Evolutionary conservation across 805 yeast species (phyloP).

Genomic region (Cyberlindnera xylosilytica): DNA sequence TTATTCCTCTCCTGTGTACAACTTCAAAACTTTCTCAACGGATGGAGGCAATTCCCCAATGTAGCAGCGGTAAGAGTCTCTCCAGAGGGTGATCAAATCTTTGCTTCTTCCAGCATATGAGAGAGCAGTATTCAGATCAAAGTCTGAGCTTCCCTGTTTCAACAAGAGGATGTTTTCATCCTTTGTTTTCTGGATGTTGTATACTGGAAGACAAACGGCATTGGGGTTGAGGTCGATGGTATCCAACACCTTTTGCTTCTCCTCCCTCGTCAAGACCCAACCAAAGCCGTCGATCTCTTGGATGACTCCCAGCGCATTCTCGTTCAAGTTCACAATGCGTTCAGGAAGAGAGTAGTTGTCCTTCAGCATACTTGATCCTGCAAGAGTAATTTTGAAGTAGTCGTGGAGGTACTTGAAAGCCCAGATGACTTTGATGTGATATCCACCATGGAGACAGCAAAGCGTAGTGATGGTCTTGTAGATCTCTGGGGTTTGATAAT

Average conservation of each 20-base stretch:
- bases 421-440: constrained; percentile 40
- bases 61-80: constrained; percentile 6
- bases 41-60: constrained; percentile 3
- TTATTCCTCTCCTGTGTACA: background rate
- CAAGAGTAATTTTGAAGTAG: constrained; percentile 19
- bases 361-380: background rate
- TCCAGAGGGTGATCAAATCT: constrained; percentile 14
- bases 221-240: background rate
- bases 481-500: constrained; percentile 34
- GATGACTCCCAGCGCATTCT: background rate
- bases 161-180: background rate
- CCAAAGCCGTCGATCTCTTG: constrained; percentile 2
- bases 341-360: constrained; percentile 3
- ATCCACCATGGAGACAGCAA: constrained; percentile 41
- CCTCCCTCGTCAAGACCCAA: constrained; percentile 4
- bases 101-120: constrained; percentile 4
- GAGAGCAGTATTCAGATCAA: background rate
- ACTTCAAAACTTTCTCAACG: constrained; percentile 4
- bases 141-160: background rate
- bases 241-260: background rate
- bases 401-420: constrained; percentile 38
- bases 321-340: constrained; percentile 1
- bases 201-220: constrained; percentile 1
- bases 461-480: constrained; percentile 42
- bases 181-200: background rate